These are phyloP conservation scores for Populus hybrid DNA, from an alignment of 441 rosid genomes.

Conservation along the genomic window DNA sequence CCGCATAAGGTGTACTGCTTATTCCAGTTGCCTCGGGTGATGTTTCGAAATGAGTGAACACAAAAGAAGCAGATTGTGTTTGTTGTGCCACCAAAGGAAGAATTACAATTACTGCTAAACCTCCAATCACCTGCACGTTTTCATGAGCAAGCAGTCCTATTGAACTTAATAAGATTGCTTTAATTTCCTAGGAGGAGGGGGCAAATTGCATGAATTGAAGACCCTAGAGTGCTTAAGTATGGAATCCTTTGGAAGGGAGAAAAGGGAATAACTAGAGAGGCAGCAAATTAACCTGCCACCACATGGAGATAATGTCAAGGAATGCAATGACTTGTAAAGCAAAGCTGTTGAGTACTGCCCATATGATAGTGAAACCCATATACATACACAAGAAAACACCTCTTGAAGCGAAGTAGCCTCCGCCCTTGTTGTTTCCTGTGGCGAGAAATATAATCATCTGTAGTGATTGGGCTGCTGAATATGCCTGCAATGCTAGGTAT, in stretches of 20 bases:
- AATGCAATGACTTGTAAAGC: slow-evolving; percentile 56
- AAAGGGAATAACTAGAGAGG: background rate
- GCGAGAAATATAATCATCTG: slow-evolving; percentile 53
- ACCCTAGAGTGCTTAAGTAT: background rate
- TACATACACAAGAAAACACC: slow-evolving; percentile 58
- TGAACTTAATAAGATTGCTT: too few species aligned
- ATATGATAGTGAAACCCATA: slow-evolving; percentile 40
- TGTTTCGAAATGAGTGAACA: too few species aligned
- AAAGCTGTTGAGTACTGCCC: slow-evolving; percentile 65
- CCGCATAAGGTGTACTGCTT: too few species aligned
- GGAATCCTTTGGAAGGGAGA: background rate
- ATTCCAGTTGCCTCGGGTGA: too few species aligned
- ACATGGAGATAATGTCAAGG: slow-evolving; percentile 51
- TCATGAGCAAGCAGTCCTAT: too few species aligned
- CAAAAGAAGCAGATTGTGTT: too few species aligned
- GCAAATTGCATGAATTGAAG: slow-evolving; percentile 1
- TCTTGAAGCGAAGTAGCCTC: slow-evolving; percentile 63
- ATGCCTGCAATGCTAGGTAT: slow-evolving; percentile 39
- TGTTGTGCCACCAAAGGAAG: too few species aligned
- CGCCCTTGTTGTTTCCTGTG: slow-evolving; percentile 56
- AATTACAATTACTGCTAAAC: too few species aligned
- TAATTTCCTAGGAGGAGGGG: too few species aligned
- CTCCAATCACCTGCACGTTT: too few species aligned
- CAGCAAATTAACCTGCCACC: slow-evolving; percentile 63
- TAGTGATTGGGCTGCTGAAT: slow-evolving; percentile 57